Evolutionary conservation across 1,284 basidiomycete species (phyloP).

Genomic region (Cutaneotrichosporon cavernicola): DNA sequence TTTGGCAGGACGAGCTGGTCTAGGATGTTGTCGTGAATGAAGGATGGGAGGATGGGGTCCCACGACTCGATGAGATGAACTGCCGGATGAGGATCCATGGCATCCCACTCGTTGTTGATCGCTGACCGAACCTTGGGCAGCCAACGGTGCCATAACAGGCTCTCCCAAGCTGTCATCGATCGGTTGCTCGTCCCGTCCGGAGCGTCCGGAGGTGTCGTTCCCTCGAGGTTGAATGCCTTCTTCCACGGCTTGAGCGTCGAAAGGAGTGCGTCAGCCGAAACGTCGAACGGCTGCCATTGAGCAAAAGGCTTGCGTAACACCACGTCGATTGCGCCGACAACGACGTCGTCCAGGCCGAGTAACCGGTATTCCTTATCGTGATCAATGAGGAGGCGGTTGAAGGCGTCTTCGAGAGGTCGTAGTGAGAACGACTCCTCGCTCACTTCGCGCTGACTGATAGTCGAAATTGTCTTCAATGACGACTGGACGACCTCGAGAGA

Average conservation of each 20-base stretch:
- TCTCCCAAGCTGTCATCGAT: slow-evolving; percentile 92
- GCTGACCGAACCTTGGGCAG: slow-evolving; percentile 85
- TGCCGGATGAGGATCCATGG: slow-evolving; percentile 68
- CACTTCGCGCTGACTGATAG: slow-evolving; percentile 63
- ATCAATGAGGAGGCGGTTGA: slow-evolving; percentile 68
- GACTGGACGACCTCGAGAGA: slow-evolving; percentile 72
- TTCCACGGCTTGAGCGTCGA: slow-evolving; percentile 50
- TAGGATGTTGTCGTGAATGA: slow-evolving; percentile 90
- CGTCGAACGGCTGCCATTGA: slow-evolving; percentile 46
- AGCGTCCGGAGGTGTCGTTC: slow-evolving; percentile 13
- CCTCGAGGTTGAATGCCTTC: slow-evolving; percentile 42
- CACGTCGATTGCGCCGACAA: slow-evolving; percentile 85
- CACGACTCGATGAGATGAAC: slow-evolving; percentile 84
- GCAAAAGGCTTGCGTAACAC: slow-evolving; percentile 47
- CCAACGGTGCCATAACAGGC: slow-evolving; percentile 91
- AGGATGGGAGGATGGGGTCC: slow-evolving; percentile 80
- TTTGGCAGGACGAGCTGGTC: slow-evolving; percentile 95
- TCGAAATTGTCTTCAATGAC: slow-evolving; percentile 67
- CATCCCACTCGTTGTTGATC: slow-evolving; percentile 90
- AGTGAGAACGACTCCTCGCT: slow-evolving; percentile 56
- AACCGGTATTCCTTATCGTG: slow-evolving; percentile 75
- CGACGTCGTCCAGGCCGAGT: slow-evolving; percentile 81
- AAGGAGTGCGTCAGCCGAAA: slow-evolving; percentile 39
- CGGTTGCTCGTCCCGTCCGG: slow-evolving; percentile 19
- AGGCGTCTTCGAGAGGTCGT: slow-evolving; percentile 66